Percentiles rank a stretch among this genome's conserved stretches.
Evolutionary conservation across 1,139 yeast species (phyloP).

Genomic region (Spathaspora sp.): DNA sequence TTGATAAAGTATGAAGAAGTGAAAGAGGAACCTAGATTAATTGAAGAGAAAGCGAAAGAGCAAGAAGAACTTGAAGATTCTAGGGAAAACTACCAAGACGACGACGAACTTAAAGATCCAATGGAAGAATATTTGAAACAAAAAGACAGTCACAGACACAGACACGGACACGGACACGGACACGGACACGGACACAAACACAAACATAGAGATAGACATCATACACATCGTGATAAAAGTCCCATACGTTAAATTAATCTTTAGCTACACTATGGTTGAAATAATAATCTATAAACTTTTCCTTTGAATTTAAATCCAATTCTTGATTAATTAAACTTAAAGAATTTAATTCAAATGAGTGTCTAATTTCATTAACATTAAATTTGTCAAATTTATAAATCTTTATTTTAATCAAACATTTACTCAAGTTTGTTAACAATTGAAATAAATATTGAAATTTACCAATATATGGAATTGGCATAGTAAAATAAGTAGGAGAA

Average conservation of each 20-base stretch:
- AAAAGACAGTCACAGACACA: constrained; percentile 4
- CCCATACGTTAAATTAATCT: constrained; percentile 6
- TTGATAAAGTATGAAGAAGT: constrained; percentile 31
- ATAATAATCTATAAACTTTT: constrained; percentile 36
- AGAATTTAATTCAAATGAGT: constrained; percentile 30
- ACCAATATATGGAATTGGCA: constrained; percentile 30
- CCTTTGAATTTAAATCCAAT: constrained; percentile 28
- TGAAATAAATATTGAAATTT: constrained; percentile 23
- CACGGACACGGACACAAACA: constrained; percentile 4
- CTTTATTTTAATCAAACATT: constrained; percentile 24
- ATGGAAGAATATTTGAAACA: constrained; percentile 14
- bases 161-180: constrained; percentile 11
- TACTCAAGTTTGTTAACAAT: constrained; percentile 23
- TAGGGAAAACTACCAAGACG: constrained; percentile 11
- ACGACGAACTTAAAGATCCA: constrained; percentile 21
- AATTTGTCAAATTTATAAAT: constrained; percentile 19
- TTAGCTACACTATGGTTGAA: constrained; percentile 18
- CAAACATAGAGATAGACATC: constrained; percentile 3
- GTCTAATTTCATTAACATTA: constrained; percentile 16
- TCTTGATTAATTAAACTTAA: constrained; percentile 28
- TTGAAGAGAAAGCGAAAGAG: constrained; percentile 12
- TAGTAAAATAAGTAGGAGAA: constrained; percentile 32
- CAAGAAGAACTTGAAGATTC: not conserved
- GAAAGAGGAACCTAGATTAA: not conserved
- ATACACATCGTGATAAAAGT: constrained; percentile 6